phyloP scores from a whole-genome alignment of 768 basidiomycete genomes.

The Lanmaoa pseudosensibilis region DNA sequence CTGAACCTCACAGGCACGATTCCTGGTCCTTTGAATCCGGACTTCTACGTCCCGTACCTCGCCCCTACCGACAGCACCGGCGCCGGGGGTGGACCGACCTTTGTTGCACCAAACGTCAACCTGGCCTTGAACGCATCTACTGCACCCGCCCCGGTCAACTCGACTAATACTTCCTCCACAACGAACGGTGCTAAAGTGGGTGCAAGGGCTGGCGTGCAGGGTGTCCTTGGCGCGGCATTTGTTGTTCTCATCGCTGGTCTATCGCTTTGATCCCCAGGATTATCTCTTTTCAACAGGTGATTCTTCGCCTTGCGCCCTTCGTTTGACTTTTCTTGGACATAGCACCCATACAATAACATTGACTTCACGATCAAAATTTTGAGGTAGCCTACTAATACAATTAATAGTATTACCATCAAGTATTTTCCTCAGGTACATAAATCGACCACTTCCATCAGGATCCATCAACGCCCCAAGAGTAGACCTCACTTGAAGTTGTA shows the following conservation, averaged over 20 bases:
- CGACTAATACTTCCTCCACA: slow-evolving; percentile 24
- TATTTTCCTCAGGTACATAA: neutral
- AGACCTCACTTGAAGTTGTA: slow-evolving; percentile 50
- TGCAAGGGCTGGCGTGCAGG: slow-evolving; percentile 1
- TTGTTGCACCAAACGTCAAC: slow-evolving; percentile 37
- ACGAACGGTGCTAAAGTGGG: slow-evolving; percentile 1
- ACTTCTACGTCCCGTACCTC: slow-evolving; percentile 42
- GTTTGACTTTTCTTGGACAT: neutral
- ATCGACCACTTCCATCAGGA: neutral
- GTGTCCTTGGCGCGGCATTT: slow-evolving; percentile 9
- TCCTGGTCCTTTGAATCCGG: slow-evolving; percentile 45
- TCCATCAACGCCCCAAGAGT: neutral
- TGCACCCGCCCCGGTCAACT: slow-evolving; percentile 42
- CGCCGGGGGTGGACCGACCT: slow-evolving; percentile 46
- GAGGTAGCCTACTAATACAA: too few species aligned
- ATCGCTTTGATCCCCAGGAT: slow-evolving; percentile 5
- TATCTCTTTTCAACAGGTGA: neutral
- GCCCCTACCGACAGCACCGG: slow-evolving; percentile 42
- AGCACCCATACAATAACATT: neutral
- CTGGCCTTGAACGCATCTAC: slow-evolving; percentile 31
- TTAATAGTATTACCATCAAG: too few species aligned
- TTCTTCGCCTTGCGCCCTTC: neutral
- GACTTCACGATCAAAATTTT: neutral
- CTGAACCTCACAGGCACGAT: slow-evolving; percentile 43
- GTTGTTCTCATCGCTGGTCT: slow-evolving; percentile 3